Evolutionary conservation across 768 basidiomycete genomes (phyloP), one percentile per base, ranked within the genome.

Genomic region (Agrocybe praecox): DNA sequence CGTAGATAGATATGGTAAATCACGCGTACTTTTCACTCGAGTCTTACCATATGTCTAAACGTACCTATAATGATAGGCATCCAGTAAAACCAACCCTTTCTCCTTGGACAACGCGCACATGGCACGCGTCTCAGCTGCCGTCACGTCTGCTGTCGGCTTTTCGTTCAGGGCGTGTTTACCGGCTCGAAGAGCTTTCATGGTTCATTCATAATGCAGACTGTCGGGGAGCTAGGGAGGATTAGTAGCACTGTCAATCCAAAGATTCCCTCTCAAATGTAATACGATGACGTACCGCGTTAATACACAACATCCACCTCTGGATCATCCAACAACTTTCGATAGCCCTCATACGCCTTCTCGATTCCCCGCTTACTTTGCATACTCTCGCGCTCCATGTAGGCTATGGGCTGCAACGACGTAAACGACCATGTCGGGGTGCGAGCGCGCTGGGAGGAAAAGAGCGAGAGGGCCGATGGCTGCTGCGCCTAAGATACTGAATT

Each of bases 151-250:
- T n/a, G n/a, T n/a, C n/a, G n/a, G n/a, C n/a, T n/a, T n/a, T n/a
- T n/a, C n/a, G n/a, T n/a, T n/a, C n/a, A n/a, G n/a, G n/a, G n/a
- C n/a, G n/a, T n/a, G n/a, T n/a, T n/a, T n/a, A n/a, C n/a, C n/a
- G n/a, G n/a, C n/a, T n/a, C n/a, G n/a, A n/a, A n/a, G n/a, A n/a
- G n/a, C n/a, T n/a, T 82, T 85, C 77, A 82, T 83, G 0, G 85
- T 84, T 85, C 84, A 88, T 62, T 88, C 85, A 52, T 79, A 84
- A 60, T 88, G 85, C 33, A 88, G 71, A 14, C 76, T 80, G 52
- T 86, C 86, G 0, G 86, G 86, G 10, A 85, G 73, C 82, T 82
- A 34, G 46, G 24, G 32, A 12, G 1, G n/a, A 43, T 29, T 40
- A 10, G 19, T 19, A 42, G 42, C 52, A 42, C 19, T 17, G n/a